A percentile compares a stretch with the other conserved stretches of the same genome.
phyloP scores from a whole-genome alignment of 2,329 filamentous ascomycete species.

The Beauveria rudraprayagi region DNA sequence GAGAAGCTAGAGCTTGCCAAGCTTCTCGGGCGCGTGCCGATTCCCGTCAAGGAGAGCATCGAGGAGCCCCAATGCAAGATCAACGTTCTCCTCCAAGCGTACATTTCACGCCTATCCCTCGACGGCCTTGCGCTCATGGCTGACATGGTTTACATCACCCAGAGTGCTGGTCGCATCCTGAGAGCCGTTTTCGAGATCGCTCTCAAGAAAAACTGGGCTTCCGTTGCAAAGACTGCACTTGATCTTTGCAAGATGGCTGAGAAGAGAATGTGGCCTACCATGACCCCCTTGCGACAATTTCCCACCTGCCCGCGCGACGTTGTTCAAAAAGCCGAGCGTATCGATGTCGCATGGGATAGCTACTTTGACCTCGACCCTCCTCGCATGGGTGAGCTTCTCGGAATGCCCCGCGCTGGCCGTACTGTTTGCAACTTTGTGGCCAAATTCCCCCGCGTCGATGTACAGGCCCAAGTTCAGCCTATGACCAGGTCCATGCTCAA shows the following conservation, averaged over 20 bases:
- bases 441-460: conserved; percentile 87
- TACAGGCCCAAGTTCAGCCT: conserved; percentile 89
- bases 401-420: conserved; percentile 80
- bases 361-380: conserved; percentile 97
- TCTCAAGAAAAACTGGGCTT: conserved; percentile 94
- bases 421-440: conserved; percentile 78
- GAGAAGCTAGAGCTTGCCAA: conserved; percentile 96
- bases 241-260: conserved; percentile 99
- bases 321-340: conserved; percentile 84
- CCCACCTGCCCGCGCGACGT: conserved; percentile 74
- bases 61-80: conserved; percentile 97
- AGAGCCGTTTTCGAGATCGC: conserved; percentile 94
- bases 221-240: conserved; percentile 83
- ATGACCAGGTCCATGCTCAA: conserved; percentile 90
- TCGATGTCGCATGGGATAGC: conserved; percentile 85
- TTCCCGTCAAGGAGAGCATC: conserved; percentile 95
- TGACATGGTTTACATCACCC: conserved; percentile 96
- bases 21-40: conserved; percentile 78
- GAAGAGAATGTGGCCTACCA: conserved; percentile 99
- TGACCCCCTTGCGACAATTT: conserved; percentile 93
- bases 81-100: conserved; percentile 93
- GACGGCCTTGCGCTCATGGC: conserved; percentile 95
- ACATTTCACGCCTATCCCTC: conserved; percentile 88
- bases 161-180: conserved; percentile 92
- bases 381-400: conserved; percentile 88